Evolutionary conservation across 2,329 filamentous ascomycete species (phyloP).

Genomic region (Westerdykella ornata): DNA sequence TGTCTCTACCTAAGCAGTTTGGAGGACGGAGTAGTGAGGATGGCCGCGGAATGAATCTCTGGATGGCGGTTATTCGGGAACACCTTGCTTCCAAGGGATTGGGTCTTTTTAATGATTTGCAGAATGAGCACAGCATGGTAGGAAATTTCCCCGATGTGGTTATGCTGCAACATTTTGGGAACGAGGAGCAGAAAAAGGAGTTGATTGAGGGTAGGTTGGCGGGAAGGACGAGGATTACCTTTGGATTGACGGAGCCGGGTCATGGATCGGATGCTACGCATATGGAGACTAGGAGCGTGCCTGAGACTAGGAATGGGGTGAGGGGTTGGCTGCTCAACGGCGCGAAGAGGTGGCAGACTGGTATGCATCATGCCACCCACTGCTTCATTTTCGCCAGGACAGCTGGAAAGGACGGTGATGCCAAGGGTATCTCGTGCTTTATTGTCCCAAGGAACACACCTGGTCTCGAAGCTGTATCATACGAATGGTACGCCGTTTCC

Average conservation of each 20-base stretch:
- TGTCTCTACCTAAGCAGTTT: slow-evolving; percentile 51
- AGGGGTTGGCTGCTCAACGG: slow-evolving; percentile 51
- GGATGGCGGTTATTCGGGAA: slow-evolving; percentile 57
- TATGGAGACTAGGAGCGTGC: slow-evolving; percentile 51
- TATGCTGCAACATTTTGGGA: slow-evolving; percentile 58
- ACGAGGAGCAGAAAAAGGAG: slow-evolving; percentile 47
- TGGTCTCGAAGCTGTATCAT: slow-evolving; percentile 51
- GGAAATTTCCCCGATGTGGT: slow-evolving; percentile 58
- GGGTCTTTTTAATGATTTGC: slow-evolving; percentile 57
- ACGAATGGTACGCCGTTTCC: slow-evolving; percentile 53
- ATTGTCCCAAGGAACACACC: slow-evolving; percentile 49
- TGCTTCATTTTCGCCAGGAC: slow-evolving; percentile 58
- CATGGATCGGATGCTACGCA: slow-evolving; percentile 59
- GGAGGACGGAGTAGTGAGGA: slow-evolving; percentile 46
- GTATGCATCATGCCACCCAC: slow-evolving; percentile 56
- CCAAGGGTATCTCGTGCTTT: slow-evolving; percentile 56
- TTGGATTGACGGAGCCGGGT: slow-evolving; percentile 56
- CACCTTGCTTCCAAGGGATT: slow-evolving; percentile 55
- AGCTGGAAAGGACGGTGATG: slow-evolving; percentile 47
- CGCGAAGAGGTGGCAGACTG: slow-evolving; percentile 60
- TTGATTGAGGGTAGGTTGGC: slow-evolving; percentile 49
- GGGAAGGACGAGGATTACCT: slow-evolving; percentile 52
- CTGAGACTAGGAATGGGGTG: slow-evolving; percentile 41
- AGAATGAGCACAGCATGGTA: slow-evolving; percentile 57
- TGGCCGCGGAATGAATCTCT: slow-evolving; percentile 49